These are phyloP conservation scores for Nemania sp. DNA, from an alignment of 2,329 filamentous ascomycete genomes.

Conservation along the genomic window DNA sequence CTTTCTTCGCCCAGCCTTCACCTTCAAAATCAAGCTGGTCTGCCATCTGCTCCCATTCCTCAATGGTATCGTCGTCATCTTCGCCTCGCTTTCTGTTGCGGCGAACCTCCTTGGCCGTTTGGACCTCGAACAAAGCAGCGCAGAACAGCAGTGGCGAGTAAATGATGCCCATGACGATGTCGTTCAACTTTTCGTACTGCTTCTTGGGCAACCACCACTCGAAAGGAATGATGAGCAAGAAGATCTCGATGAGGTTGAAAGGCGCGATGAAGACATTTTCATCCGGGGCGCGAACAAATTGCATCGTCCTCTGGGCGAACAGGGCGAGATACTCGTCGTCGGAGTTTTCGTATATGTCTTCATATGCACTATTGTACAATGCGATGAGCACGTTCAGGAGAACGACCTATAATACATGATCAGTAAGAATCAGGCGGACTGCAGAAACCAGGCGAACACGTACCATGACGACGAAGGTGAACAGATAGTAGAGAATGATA, in stretches of 20 bases:
- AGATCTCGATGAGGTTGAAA: constrained; percentile 89
- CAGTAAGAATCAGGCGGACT: no score
- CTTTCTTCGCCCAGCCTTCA: constrained; percentile 83
- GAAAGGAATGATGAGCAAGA: constrained; percentile 75
- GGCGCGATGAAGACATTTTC: constrained; percentile 98
- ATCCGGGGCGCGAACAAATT: constrained; percentile 93
- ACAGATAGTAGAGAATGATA: constrained; percentile 93
- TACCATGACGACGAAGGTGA: constrained; percentile 97
- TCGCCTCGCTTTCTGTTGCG: constrained; percentile 79
- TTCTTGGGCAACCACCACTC: constrained; percentile 92
- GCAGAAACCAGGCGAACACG: constrained; percentile 25
- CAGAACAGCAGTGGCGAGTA: constrained; percentile 84
- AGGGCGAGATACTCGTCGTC: constrained; percentile 94
- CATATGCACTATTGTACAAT: constrained; percentile 94
- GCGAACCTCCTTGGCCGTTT: constrained; percentile 66
- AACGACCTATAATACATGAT: constrained; percentile 50
- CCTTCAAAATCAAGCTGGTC: constrained; percentile 75
- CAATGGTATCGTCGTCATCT: constrained; percentile 82
- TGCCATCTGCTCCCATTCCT: constrained; percentile 90
- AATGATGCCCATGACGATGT: constrained; percentile 81
- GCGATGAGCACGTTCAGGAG: constrained; percentile 96
- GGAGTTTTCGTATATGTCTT: constrained; percentile 91
- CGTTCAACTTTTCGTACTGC: constrained; percentile 80
- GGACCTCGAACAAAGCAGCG: constrained; percentile 72
- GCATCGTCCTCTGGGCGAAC: constrained; percentile 92